Base-by-base conservation (phyloP, 2,329 filamentous ascomycete species). In the Neodidymelliopsis sp. region DNA sequence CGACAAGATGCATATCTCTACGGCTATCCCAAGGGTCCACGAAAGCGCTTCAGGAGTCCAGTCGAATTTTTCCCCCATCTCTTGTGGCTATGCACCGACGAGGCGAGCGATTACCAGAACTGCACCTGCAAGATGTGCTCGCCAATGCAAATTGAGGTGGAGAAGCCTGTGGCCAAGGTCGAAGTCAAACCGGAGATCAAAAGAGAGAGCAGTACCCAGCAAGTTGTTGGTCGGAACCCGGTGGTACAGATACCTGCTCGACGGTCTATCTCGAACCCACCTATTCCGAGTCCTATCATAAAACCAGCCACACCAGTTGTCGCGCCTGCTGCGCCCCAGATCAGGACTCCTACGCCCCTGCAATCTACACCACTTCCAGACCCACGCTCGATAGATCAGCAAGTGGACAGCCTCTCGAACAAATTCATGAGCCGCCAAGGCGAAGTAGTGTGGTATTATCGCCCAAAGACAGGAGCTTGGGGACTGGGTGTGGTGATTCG, bases 11-110 rank as follows among this genome's bases (percentile, higher is more conserved):
- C 81, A 23, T 85, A 84, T 56, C 74, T 85, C 5, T 85, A 84
- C 62, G 83, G 83, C 15, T 81, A 85, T 60, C 82, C 82, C 2
- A 70, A 76, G 34, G 82, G 82, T 12, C 74, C 79, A 13, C 80
- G 77, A 65, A 84, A 84, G 68, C 76, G 81, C 37, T 85, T 79
- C 62, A 70, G 82, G 44, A 84, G 81, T 59, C 81, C 82, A 0
- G 77, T 76, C 40, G 82, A 85, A 54, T 85, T 85, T 71, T 83
- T 84, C 53, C 81, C 80, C 2, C 83, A 85, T 63, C 68, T 85
- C 3, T 65, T 84, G 2, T 84, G 82, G 81, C 76, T 85, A 2
- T 73, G 71, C 35, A 79, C 77, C 15, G 82, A 84, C 55, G 74
- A 78, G 50, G 74, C 71, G 25, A 78, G 76, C 31, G 80, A 84